Percentiles rank a stretch among this genome's conserved stretches.
phyloP scores from a whole-genome alignment of 139 green algal species.

The Micromonas pusilla region DNA sequence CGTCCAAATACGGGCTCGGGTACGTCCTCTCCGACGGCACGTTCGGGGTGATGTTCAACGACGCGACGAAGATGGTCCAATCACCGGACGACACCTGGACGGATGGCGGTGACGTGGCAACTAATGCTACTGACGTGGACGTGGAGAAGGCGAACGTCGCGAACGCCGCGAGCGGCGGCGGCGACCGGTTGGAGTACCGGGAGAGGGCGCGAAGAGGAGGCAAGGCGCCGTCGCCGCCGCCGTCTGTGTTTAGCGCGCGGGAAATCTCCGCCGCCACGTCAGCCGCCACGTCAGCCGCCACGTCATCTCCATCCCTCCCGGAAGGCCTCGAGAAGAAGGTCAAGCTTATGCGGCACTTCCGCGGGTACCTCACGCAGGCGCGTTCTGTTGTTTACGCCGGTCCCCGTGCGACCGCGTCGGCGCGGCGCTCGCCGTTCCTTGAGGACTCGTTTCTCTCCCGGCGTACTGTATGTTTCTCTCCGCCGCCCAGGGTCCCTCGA shows the following conservation, averaged over 20 bases:
- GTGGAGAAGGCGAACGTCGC: too few relatives aligned
- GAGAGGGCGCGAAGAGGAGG: neutral
- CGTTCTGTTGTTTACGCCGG: too few relatives aligned
- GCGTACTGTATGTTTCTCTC: too few relatives aligned
- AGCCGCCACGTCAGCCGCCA: neutral
- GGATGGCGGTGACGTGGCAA: neutral
- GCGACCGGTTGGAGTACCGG: neutral
- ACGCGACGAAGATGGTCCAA: slow-evolving; percentile 25
- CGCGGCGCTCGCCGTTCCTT: too few relatives aligned
- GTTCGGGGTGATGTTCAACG: slow-evolving; percentile 40
- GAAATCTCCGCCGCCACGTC: too few relatives aligned
- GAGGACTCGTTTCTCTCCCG: too few relatives aligned
- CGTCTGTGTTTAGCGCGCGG: too few relatives aligned
- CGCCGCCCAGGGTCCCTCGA: too few relatives aligned
- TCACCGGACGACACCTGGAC: neutral
- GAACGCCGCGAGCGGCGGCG: too few relatives aligned
- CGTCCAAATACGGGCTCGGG: slow-evolving; percentile 32
- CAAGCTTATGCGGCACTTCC: slow-evolving; percentile 4
- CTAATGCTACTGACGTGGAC: neutral
- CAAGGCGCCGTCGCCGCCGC: too few relatives aligned
- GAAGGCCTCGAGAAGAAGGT: slow-evolving; percentile 10
- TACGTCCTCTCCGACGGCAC: slow-evolving; percentile 28
- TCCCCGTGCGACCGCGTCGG: too few relatives aligned
- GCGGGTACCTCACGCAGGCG: neutral
- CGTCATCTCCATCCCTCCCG: neutral